Evolutionary conservation across 108 stramenopile species (phyloP).

Genomic region (Cyclotella cryptica): DNA sequence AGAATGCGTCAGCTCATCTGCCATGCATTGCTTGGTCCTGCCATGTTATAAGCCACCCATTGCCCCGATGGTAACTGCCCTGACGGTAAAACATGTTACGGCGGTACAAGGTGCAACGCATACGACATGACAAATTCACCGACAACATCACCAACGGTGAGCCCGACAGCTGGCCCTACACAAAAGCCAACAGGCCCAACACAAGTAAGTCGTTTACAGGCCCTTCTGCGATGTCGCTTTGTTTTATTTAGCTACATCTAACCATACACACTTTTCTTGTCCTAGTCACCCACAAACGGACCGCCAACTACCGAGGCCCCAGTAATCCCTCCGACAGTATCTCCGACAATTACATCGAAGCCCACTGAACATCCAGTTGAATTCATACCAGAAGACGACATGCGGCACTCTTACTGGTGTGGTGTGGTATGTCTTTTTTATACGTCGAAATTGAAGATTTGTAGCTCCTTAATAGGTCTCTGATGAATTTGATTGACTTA

Average conservation of each 20-base stretch:
- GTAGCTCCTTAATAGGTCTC: neutral
- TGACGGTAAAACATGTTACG: constrained; percentile 33
- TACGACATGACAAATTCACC: constrained; percentile 42
- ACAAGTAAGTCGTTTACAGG: neutral
- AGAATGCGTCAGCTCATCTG: neutral
- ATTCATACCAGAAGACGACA: constrained; percentile 42
- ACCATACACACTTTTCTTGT: neutral
- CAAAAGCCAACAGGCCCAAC: constrained; percentile 17
- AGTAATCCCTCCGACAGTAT: constrained; percentile 1
- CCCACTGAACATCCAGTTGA: constrained; percentile 19
- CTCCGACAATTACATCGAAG: constrained; percentile 7
- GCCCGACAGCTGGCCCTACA: constrained; percentile 34
- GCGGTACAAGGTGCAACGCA: constrained; percentile 43
- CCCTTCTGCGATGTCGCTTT: neutral
- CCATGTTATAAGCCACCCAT: constrained; percentile 21
- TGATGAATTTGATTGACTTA: neutral
- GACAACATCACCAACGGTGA: constrained; percentile 5
- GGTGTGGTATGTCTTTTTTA: constrained; percentile 22
- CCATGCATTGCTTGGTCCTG: neutral
- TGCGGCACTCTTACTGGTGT: constrained; percentile 53
- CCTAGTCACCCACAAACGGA: constrained; percentile 9
- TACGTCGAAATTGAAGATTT: neutral
- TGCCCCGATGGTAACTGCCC: constrained; percentile 47
- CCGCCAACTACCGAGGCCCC: constrained; percentile 32
- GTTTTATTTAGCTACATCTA: neutral